Evolutionary conservation across 2,329 filamentous ascomycete species (phyloP), one percentile per base, ranked within the genome.

Genomic region (Chrysoporthe deuterocubensis): DNA sequence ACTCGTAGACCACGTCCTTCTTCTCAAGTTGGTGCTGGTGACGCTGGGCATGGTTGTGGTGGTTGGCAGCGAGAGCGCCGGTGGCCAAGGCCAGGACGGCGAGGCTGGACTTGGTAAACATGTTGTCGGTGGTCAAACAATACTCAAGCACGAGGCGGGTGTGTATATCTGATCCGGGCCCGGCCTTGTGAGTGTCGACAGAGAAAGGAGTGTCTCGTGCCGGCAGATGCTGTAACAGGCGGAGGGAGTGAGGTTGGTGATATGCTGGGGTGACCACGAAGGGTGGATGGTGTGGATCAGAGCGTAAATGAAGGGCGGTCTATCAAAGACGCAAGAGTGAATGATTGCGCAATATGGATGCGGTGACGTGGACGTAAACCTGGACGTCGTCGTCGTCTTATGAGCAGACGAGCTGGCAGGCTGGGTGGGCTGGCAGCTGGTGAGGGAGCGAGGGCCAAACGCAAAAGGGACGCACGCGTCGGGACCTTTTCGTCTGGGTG

Each of bases 251-350:
- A 6, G 40, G n/a, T 37, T 26, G 16, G 26, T 58, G 57, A 18
- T 48, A 57, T 64, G 14, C 58, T 52, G 26, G 11, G 61, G 37
- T 57, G 57, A 37, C 16, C 67, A 54, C 61, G 40, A 26, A 16
- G 43, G 43, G 56, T 4, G 37, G 34, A 43, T 34, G 44, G 54
- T 42, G 52, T 46, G 68, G 43, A 52, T 67, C 26, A 52, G 44
- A n/a, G 58, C 40, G 26, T 34, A 68, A 68, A 68, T 54, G 50
- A 64, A 65, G 42, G 54, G 79, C 78, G 70, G 79, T 84, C 83
- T 85, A 73, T 85, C 83, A 84, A 85, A 85, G 83, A 85, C 80
- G 78, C 81, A 76, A 75, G 50, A 79, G 78, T 71, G 76, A 77
- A 76, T 80, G 77, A 78, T 80, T 40, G 46, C 61, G 61, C 61